A percentile compares a stretch with the other conserved stretches of the same genome.
These are phyloP conservation scores for Apium graveolens DNA, from an alignment of 129 eudicot species.

Conservation along the genomic window DNA sequence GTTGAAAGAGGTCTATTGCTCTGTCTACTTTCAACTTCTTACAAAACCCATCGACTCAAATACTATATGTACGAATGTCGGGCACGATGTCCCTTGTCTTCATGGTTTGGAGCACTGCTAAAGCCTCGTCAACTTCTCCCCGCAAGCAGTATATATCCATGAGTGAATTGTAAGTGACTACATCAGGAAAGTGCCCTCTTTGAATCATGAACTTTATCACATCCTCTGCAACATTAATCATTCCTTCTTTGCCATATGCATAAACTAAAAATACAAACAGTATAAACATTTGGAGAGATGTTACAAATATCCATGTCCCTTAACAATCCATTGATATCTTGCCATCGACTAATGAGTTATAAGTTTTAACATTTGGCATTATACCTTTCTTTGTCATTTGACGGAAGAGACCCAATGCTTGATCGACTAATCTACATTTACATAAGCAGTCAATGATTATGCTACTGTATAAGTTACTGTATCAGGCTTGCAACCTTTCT, in stretches of 20 bases:
- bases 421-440: too few species aligned
- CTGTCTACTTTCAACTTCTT: neutral
- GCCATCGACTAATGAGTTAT: neutral
- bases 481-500: too few species aligned
- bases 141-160: constrained; percentile 2
- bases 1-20: neutral
- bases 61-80: neutral
- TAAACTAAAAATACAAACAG: neutral
- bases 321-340: neutral
- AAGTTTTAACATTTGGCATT: constrained; percentile 4
- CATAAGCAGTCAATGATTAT: too few species aligned
- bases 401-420: too few species aligned
- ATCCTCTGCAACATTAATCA: neutral
- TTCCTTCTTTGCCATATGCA: constrained; percentile 5
- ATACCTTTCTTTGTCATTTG: too few species aligned
- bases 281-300: neutral
- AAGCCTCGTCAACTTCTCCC: neutral
- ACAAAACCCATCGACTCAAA: neutral
- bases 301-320: neutral
- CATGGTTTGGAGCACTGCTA: too few species aligned
- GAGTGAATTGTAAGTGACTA: neutral
- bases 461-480: too few species aligned
- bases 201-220: neutral
- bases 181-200: neutral
- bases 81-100: neutral